Base-by-base conservation (phyloP, 495 filamentous ascomycete genomes). In the Aspergillus incahuasiensis region DNA sequence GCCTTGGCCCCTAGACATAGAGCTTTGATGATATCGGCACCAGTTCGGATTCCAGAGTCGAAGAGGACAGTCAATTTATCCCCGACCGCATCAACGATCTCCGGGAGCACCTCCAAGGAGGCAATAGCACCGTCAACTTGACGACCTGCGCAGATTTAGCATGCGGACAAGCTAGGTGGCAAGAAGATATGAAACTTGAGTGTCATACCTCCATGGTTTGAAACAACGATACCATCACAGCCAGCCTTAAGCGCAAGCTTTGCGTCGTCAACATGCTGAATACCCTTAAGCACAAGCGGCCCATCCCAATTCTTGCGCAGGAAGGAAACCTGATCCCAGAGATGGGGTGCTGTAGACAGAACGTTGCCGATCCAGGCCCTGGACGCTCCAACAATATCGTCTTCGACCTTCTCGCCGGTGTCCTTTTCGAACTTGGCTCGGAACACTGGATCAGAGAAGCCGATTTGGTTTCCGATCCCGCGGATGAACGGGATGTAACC, bases 1-100 rank as follows among this genome's bases (percentile, higher is more conserved):
- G 87, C 91, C 66, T 83, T 88, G 5, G 91, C 92, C 39, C 92
- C 92, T 3, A 97, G 76, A 58, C 89, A 94, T 34, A 95, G 75
- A 51, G 91, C 92, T 71, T 96, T 97, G 74, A 96, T 80, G 61
- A 87, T 69, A 65, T 88, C 85, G 3, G 75, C 75, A 0, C 76
- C 84, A 25, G 77, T 77, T 4, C 85, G 77, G 32, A 88, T 69
- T 2, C 86, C 86, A 4, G 78, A 81, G 65, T 88, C 86, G 58
- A 86, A 87, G 56, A 86, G 77, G 28, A 86, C 77, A 24, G 82
- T 77, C 51, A 73, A 72, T 52, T 77, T 71, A 42, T 80, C 74
- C 5, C 78, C 78, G 18, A 83, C 80, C 16, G 70, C 79, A 35
- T 83, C 76, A 9, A 81, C 83, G 57, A 89, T 87, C 52, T 80